Percentiles rank a stretch among this genome's conserved stretches.
phyloP scores from a whole-genome alignment of 306 rosid genomes.

The Neltuma alba region DNA sequence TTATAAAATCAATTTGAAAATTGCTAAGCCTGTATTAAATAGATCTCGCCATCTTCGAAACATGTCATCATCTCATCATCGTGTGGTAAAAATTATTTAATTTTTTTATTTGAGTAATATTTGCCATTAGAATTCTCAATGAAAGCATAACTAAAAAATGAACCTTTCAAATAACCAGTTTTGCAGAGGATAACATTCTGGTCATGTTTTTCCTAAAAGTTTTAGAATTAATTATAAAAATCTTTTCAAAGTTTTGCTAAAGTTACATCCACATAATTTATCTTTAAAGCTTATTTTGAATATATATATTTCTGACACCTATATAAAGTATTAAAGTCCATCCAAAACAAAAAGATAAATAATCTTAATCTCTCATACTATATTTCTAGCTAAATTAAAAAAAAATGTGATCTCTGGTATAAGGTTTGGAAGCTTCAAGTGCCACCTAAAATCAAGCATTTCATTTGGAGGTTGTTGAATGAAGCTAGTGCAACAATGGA shows the following conservation, averaged over 20 bases:
- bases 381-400: neutral
- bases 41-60: conserved; percentile 23
- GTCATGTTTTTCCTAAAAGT: neutral
- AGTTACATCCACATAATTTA: neutral
- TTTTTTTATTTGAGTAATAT: neutral
- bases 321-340: neutral
- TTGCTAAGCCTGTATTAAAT: neutral
- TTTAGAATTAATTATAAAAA: neutral
- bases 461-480: no score
- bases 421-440: no score
- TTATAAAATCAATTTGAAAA: conserved; percentile 33
- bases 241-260: neutral
- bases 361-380: neutral
- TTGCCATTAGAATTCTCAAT: neutral
- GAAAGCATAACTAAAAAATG: neutral
- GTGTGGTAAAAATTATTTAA: neutral
- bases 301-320: neutral
- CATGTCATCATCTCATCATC: neutral
- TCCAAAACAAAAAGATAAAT: neutral
- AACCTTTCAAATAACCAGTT: no score
- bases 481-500: no score
- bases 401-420: no score
- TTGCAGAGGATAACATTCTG: no score
- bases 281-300: neutral
- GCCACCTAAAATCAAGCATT: no score